Percentiles rank a stretch among this genome's conserved stretches.
Conservation (phyloP, 2,329 filamentous ascomycete species). For the Trichocomaceae sp. region DNA sequence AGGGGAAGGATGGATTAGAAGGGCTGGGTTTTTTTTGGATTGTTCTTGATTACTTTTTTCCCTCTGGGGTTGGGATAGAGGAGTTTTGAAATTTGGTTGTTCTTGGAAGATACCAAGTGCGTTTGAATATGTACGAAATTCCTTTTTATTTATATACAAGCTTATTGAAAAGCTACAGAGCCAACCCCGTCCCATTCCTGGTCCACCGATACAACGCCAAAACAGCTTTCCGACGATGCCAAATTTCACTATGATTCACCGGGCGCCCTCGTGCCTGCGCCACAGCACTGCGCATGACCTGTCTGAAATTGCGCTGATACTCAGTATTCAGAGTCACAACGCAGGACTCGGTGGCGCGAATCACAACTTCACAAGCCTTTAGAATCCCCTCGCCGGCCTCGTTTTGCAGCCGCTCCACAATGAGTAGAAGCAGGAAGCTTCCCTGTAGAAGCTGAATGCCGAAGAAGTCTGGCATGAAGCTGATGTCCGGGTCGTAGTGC, state of each 20-base stretch:
- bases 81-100: too few relatives aligned
- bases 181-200: slow-evolving; percentile 80
- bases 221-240: slow-evolving; percentile 75
- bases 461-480: slow-evolving; percentile 97
- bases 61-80: too few relatives aligned
- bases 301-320: slow-evolving; percentile 92
- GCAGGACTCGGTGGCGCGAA: slow-evolving; percentile 85
- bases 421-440: slow-evolving; percentile 77
- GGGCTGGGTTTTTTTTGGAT: slow-evolving; percentile 10
- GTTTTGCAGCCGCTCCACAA: slow-evolving; percentile 79
- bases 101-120: neutral
- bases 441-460: slow-evolving; percentile 89
- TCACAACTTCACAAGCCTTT: slow-evolving; percentile 85
- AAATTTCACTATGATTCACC: slow-evolving; percentile 78
- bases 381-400: slow-evolving; percentile 82
- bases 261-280: slow-evolving; percentile 79
- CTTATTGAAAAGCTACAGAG: slow-evolving; percentile 32
- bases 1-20: neutral
- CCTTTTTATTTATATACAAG: neutral
- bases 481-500: slow-evolving; percentile 81
- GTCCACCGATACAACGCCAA: slow-evolving; percentile 85
- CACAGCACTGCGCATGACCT: slow-evolving; percentile 87
- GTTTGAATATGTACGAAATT: neutral
- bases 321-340: slow-evolving; percentile 88
- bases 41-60: neutral